Evolutionary conservation across 371 early-diverging fungal species (phyloP), one percentile per base, ranked within the genome.

Genomic region (Actinomortierella ambigua): DNA sequence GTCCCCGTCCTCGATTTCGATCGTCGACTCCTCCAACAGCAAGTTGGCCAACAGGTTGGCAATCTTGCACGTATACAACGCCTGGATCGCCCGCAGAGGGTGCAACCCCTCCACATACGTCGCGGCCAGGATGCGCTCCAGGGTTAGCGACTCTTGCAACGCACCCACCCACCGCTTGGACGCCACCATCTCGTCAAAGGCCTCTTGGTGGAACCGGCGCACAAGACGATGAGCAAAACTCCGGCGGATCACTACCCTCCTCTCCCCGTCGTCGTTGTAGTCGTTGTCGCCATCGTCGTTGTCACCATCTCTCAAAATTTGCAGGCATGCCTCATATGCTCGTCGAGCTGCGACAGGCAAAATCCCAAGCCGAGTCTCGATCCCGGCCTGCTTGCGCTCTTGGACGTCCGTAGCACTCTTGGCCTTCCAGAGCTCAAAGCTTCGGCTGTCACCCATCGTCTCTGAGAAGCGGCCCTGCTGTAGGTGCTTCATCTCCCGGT

Each of bases 51-150:
- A 15, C 8, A 70, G 55, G n/a, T 64, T 70, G 40, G 59, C 57
- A 61, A 70, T 70, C 62, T 70, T 70, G 59, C 70, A 70, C 3
- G 70, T 65, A 43, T 70, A 70, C 9, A 65, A 70, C 8, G 57
- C 42, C 27, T 70, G 70, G 39, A 70, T 58, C 14, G 62, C 59
- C 49, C 65, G 64, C 20, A 61, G 18, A 1, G 70, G 70, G 26
- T 70, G 70, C 51, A 61, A 40, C 14, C 70, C 70, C 4, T 34
- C 34, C 15, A 70, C 20, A 34, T 70, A 70, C 0, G 57, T 57
- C 42, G 47, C 50, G 34, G 57, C 54, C 55, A 65, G 34, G 28
- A 65, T 65, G 23, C 34, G 22, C 34, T 61, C 62, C 43, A 70
- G 52, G 34, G 51, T 55, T 4, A 70, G 28, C 18, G 70, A 70